Conservation (phyloP, 768 basidiomycete genomes). For the Grammothele lineata region DNA sequence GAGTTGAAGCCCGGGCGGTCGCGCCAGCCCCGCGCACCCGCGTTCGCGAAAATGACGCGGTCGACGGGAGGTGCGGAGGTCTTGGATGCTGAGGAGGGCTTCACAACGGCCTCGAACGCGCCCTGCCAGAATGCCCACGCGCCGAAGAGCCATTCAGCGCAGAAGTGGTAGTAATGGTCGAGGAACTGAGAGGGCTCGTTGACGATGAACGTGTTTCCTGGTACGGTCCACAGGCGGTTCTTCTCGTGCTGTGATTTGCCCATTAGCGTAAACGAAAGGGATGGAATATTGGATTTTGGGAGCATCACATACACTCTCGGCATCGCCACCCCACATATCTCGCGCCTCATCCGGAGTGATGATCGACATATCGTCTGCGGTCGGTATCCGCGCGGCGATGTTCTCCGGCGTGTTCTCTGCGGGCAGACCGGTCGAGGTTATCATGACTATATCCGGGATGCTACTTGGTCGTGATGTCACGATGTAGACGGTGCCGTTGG, state of each 20-base stretch:
- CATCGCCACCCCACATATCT: constrained; percentile 51
- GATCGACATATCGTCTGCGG: constrained; percentile 54
- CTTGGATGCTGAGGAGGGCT: constrained; percentile 15
- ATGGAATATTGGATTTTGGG: not conserved
- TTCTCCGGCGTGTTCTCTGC: constrained; percentile 61
- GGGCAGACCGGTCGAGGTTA: constrained; percentile 63
- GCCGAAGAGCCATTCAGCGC: constrained; percentile 77
- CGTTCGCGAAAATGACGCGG: constrained; percentile 69
- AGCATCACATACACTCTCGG: constrained; percentile 5
- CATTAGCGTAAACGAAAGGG: constrained; percentile 2
- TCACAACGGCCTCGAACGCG: constrained; percentile 29
- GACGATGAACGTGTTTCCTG: constrained; percentile 68
- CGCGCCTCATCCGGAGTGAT: constrained; percentile 58
- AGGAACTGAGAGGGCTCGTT: constrained; percentile 77
- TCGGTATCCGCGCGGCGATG: constrained; percentile 64
- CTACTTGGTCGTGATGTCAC: constrained; percentile 43
- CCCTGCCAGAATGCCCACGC: constrained; percentile 72
- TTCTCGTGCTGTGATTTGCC: constrained; percentile 19
- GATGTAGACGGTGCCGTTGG: constrained; percentile 75
- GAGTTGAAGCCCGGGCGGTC: constrained; percentile 74
- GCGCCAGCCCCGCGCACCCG: constrained; percentile 60
- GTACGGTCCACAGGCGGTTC: constrained; percentile 60
- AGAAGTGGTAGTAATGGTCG: constrained; percentile 85
- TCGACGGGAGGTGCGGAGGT: constrained; percentile 50
- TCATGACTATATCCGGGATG: constrained; percentile 47